Conservation (phyloP, 306 rosid genomes). For the Fragaria vesca region DNA sequence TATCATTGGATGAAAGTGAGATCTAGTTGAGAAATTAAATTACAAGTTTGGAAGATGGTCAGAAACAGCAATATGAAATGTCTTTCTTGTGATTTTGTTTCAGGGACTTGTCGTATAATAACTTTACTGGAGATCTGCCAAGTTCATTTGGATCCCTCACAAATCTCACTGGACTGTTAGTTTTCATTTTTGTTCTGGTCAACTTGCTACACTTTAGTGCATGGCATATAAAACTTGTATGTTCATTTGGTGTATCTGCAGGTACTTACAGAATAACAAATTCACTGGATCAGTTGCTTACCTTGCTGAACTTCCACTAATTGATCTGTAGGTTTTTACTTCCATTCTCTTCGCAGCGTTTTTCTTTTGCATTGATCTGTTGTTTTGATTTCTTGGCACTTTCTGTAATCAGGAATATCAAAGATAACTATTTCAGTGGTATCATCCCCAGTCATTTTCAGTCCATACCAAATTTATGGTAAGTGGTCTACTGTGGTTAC, state of each 20-base stretch:
- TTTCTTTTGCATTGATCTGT: conserved; percentile 7
- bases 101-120: conserved; percentile 88
- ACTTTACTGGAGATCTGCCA: conserved; percentile 88
- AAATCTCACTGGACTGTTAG: conserved; percentile 63
- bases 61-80: conserved; percentile 10
- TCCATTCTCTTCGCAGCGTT: not conserved
- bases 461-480: conserved; percentile 85
- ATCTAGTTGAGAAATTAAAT: not conserved
- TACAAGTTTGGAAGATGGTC: not conserved
- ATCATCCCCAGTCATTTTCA: conserved; percentile 73
- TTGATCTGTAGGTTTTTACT: conserved; percentile 59
- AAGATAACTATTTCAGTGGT: conserved; percentile 82
- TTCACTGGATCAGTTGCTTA: conserved; percentile 89
- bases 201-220: not conserved
- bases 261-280: conserved; percentile 71
- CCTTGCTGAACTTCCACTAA: conserved; percentile 74
- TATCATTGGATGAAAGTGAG: not conserved
- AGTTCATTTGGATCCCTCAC: conserved; percentile 79
- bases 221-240: conserved; percentile 25
- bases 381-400: conserved; percentile 25
- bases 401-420: conserved; percentile 64
- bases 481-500: conserved; percentile 21
- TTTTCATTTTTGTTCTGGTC: conserved; percentile 13
- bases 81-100: conserved; percentile 15
- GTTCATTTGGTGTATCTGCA: conserved; percentile 33